These are phyloP conservation scores for Gnomoniopsis sp. DNA, from an alignment of 2,329 filamentous ascomycete genomes.

Conservation along the genomic window DNA sequence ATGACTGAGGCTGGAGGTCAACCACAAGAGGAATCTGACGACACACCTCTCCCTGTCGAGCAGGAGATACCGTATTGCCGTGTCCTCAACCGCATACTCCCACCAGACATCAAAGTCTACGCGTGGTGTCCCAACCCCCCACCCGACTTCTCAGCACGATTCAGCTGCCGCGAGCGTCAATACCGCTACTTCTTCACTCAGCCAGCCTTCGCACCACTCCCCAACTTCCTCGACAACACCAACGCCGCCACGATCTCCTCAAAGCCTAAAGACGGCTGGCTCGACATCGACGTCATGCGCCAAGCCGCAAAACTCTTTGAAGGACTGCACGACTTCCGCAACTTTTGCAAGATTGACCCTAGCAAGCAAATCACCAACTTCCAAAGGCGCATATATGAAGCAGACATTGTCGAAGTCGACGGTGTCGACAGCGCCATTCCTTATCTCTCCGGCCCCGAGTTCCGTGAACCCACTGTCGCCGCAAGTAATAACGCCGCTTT, in stretches of 20 bases:
- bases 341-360: conserved; percentile 92
- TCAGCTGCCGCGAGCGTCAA: conserved; percentile 84
- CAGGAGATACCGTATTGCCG: conserved; percentile 84
- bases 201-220: conserved; percentile 73
- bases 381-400: conserved; percentile 71
- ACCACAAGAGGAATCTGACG: conserved; percentile 29
- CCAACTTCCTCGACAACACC: conserved; percentile 43
- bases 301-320: conserved; percentile 75
- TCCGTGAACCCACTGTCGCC: conserved; percentile 30
- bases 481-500: neutral
- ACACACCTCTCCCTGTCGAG: conserved; percentile 60
- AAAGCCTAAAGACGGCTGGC: conserved; percentile 63
- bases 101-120: conserved; percentile 82
- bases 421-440: conserved; percentile 51
- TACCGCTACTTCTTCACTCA: conserved; percentile 99
- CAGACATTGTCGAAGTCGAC: conserved; percentile 70
- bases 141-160: conserved; percentile 79
- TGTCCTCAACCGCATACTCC: conserved; percentile 82
- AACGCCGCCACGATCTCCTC: neutral
- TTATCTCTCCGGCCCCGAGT: conserved; percentile 48
- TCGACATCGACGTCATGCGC: conserved; percentile 85
- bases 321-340: conserved; percentile 89
- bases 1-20: conserved; percentile 11
- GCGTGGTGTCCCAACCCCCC: conserved; percentile 90
- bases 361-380: conserved; percentile 88